phyloP scores from a whole-genome alignment of 257 asterid genomes.

The Solanum sejunctum region DNA sequence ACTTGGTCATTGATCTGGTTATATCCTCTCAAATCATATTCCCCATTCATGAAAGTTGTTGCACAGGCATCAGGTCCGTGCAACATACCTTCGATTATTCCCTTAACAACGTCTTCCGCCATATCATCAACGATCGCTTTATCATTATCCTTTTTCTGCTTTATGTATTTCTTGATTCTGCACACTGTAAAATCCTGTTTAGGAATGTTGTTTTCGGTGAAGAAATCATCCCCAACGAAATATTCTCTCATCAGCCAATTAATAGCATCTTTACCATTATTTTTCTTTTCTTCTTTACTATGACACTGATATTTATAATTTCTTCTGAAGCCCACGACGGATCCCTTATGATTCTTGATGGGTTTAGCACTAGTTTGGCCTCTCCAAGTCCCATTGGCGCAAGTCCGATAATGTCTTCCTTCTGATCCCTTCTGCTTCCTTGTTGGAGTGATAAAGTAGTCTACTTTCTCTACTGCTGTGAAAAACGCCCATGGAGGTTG shows the following conservation, averaged over 20 bases:
- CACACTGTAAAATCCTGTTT: neutral
- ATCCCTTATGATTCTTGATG: neutral
- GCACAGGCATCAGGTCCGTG: neutral
- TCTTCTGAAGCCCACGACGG: neutral
- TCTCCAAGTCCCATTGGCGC: neutral
- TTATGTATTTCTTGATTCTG: neutral
- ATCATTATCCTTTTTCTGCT: neutral
- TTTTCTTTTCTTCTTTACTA: neutral
- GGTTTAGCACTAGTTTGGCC: neutral
- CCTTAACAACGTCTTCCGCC: neutral
- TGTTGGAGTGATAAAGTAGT: neutral
- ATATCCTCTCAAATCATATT: neutral
- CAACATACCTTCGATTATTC: neutral
- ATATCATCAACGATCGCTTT: neutral
- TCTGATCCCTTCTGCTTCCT: neutral
- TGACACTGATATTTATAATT: neutral
- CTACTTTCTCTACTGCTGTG: neutral
- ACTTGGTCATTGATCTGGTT: neutral
- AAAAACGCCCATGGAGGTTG: neutral
- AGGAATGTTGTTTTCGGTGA: neutral
- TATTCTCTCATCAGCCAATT: neutral
- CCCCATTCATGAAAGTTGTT: neutral
- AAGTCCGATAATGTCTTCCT: neutral
- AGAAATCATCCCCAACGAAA: neutral
- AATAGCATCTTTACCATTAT: too few species aligned